A percentile compares a stretch with the other conserved stretches of the same genome.
Conservation (phyloP, 140 eudicot genomes). For the Senecio squalidus region DNA sequence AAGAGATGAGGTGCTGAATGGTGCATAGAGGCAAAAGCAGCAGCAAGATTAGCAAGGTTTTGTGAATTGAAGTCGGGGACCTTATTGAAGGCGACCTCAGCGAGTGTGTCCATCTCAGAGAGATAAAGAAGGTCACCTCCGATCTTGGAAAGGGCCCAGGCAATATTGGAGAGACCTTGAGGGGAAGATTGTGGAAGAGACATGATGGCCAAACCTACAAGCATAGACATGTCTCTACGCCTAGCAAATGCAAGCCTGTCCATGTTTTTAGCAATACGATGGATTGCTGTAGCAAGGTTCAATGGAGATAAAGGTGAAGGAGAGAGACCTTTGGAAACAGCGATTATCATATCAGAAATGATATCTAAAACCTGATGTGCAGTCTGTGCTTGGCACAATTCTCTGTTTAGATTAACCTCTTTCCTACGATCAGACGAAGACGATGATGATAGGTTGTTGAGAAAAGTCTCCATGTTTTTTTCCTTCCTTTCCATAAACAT, state of each 20-base stretch:
- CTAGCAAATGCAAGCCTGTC: constrained; percentile 84
- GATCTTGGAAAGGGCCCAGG: constrained; percentile 94
- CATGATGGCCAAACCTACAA: constrained; percentile 90
- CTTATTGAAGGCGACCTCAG: constrained; percentile 71
- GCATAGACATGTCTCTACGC: constrained; percentile 84
- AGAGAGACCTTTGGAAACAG: constrained; percentile 79
- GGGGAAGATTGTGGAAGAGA: constrained; percentile 82
- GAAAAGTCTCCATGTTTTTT: constrained; percentile 56
- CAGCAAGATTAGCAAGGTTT: constrained; percentile 81
- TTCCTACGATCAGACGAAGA: constrained; percentile 64
- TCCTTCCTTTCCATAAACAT: constrained; percentile 68
- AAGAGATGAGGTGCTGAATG: constrained; percentile 83
- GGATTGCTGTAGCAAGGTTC: constrained; percentile 83
- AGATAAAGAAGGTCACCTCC: constrained; percentile 91
- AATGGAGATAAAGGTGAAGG: constrained; percentile 91
- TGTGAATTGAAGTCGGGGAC: constrained; percentile 70
- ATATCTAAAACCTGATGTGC: constrained; percentile 76
- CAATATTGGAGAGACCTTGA: constrained; percentile 92
- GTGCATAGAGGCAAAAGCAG: constrained; percentile 96
- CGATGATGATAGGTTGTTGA: constrained; percentile 79
- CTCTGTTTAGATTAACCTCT: constrained; percentile 62
- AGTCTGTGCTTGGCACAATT: constrained; percentile 73
- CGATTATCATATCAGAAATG: constrained; percentile 50
- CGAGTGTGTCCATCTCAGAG: constrained; percentile 87
- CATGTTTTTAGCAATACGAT: constrained; percentile 90